Conservation (phyloP, 257 asterid species). For the Przewalskia tangutica region DNA sequence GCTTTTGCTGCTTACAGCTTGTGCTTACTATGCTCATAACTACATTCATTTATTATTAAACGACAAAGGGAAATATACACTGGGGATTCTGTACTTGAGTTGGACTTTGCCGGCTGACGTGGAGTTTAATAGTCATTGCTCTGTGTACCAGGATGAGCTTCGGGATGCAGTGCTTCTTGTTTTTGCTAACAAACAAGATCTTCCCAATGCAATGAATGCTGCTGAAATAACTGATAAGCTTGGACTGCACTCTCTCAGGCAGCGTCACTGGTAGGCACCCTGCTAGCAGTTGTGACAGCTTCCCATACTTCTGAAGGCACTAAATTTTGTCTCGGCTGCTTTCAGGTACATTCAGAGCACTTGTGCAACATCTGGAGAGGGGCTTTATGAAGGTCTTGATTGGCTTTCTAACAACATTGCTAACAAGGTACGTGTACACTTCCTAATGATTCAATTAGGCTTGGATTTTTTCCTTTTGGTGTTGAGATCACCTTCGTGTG, state of each 20-base stretch:
- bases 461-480: background rate
- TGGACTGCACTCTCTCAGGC: constrained; percentile 2
- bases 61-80: background rate
- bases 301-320: background rate
- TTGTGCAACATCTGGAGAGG: constrained; percentile 3
- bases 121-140: background rate
- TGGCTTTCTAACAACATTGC: constrained; percentile 2
- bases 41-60: background rate
- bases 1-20: background rate
- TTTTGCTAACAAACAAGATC: constrained; percentile 7
- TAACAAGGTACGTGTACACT: background rate
- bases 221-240: constrained; percentile 4
- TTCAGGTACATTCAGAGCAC: constrained; percentile 3
- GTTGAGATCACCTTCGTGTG: background rate
- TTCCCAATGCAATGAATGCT: constrained; percentile 5
- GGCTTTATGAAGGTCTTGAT: constrained; percentile 4
- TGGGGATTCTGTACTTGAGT: background rate
- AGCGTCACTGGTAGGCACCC: constrained; percentile 3
- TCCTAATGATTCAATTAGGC: background rate
- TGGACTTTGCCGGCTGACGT: background rate
- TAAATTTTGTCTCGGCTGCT: background rate
- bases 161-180: constrained; percentile 1
- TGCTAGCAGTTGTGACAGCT: background rate
- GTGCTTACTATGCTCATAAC: background rate
- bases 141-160: background rate